A percentile compares a stretch with the other conserved stretches of the same genome.
phyloP scores from a whole-genome alignment of 768 basidiomycete species.

The Xanthoconium stramineum region DNA sequence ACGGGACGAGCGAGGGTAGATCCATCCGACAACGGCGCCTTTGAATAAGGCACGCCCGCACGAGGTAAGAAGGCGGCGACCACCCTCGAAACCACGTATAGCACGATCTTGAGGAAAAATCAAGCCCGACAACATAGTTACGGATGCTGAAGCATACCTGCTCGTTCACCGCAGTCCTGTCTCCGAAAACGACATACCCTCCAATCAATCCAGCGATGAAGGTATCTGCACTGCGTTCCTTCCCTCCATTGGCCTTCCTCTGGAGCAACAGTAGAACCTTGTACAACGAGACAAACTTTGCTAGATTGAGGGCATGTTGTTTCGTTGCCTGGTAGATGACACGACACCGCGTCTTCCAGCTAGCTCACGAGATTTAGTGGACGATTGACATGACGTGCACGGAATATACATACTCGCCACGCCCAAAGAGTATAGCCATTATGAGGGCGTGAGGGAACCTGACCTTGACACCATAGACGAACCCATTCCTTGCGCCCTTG shows the following conservation, averaged over 20 bases:
- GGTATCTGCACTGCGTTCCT: conserved; percentile 76
- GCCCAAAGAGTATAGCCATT: conserved; percentile 92
- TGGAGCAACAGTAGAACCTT: conserved; percentile 84
- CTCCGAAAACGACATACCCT: conserved; percentile 86
- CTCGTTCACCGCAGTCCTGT: conserved; percentile 85
- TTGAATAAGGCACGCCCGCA: conserved; percentile 52
- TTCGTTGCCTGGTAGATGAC: conserved; percentile 82
- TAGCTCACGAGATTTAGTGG: conserved; percentile 30
- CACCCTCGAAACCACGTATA: conserved; percentile 92
- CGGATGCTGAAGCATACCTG: conserved; percentile 54
- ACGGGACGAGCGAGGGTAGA: conserved; percentile 56
- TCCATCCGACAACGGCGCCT: conserved; percentile 39
- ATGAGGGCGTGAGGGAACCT: conserved; percentile 95
- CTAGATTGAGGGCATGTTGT: conserved; percentile 88
- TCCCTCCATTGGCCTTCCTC: conserved; percentile 75
- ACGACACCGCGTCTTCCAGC: conserved; percentile 66
- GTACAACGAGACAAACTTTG: conserved; percentile 93
- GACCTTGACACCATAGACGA: conserved; percentile 88
- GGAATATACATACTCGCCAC: conserved; percentile 69
- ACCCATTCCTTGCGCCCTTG: conserved; percentile 90
- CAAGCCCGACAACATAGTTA: conserved; percentile 5
- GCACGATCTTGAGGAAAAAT: conserved; percentile 69
- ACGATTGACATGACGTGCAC: background rate
- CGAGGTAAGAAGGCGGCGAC: conserved; percentile 91
- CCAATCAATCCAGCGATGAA: conserved; percentile 92